phyloP scores from a whole-genome alignment of 495 filamentous ascomycete genomes.

The Aspergillus bertholletiae region DNA sequence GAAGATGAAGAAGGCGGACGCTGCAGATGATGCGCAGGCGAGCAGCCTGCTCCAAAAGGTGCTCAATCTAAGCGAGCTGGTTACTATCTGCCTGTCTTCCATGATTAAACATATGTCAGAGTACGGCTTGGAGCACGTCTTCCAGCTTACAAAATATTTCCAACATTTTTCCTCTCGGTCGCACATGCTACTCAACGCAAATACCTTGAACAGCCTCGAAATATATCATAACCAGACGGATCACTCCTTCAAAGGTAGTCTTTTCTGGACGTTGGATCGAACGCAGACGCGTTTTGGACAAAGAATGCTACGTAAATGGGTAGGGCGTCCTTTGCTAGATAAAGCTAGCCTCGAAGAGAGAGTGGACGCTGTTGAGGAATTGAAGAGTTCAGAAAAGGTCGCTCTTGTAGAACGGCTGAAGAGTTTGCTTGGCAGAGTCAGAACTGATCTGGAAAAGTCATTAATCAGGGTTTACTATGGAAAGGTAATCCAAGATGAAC shows the following conservation, averaged over 20 bases:
- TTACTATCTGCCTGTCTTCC: constrained; percentile 88
- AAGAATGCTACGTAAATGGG: constrained; percentile 87
- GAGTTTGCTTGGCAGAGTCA: constrained; percentile 64
- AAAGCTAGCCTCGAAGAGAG: constrained; percentile 73
- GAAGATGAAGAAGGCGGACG: constrained; percentile 65
- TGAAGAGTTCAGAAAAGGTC: constrained; percentile 64
- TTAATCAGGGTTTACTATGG: constrained; percentile 96
- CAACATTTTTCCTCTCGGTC: constrained; percentile 92
- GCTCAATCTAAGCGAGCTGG: constrained; percentile 75
- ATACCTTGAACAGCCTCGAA: constrained; percentile 89
- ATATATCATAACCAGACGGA: constrained; percentile 96
- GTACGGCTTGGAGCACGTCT: constrained; percentile 94
- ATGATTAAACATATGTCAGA: constrained; percentile 95
- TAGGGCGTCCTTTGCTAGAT: constrained; percentile 86
- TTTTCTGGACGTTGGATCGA: constrained; percentile 94
- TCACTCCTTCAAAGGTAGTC: constrained; percentile 76
- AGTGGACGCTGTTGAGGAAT: constrained; percentile 85
- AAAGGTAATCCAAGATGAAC: constrained; percentile 48
- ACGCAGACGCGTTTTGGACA: constrained; percentile 89
- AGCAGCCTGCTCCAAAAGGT: constrained; percentile 78
- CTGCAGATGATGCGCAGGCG: constrained; percentile 43
- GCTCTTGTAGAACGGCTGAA: constrained; percentile 68
- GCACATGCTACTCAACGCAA: constrained; percentile 96
- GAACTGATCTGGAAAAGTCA: constrained; percentile 83
- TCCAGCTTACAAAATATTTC: constrained; percentile 96